phyloP scores from a whole-genome alignment of 2,329 filamentous ascomycete species.

The Mariannaea sp. region DNA sequence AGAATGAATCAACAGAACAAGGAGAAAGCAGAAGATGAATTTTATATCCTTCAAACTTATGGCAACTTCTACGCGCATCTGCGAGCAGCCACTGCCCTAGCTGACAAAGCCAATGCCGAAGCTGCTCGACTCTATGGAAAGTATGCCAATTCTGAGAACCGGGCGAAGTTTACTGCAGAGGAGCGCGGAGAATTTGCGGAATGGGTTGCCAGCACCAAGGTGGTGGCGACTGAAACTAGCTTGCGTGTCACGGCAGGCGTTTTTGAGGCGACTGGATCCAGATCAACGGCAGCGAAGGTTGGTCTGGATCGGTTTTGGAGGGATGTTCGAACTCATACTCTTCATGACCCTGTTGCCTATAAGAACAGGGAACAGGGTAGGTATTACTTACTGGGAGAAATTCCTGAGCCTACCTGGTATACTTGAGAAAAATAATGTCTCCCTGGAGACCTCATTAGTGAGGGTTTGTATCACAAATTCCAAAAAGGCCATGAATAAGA shows the following conservation, averaged over 20 bases:
- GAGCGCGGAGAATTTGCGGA: slow-evolving; percentile 65
- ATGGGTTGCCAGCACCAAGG: slow-evolving; percentile 65
- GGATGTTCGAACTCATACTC: slow-evolving; percentile 66
- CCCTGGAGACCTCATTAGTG: no score
- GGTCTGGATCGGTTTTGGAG: slow-evolving; percentile 70
- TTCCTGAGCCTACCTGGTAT: slow-evolving; percentile 65
- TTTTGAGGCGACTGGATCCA: slow-evolving; percentile 67
- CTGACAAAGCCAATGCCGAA: slow-evolving; percentile 58
- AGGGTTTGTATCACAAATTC: no score
- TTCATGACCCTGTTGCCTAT: slow-evolving; percentile 71
- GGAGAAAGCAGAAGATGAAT: slow-evolving; percentile 62
- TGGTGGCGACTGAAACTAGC: slow-evolving; percentile 64
- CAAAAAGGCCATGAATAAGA: no score
- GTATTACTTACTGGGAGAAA: slow-evolving; percentile 60
- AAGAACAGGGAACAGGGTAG: slow-evolving; percentile 67
- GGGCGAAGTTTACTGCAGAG: slow-evolving; percentile 52
- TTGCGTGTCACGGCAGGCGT: slow-evolving; percentile 63
- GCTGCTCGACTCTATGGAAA: slow-evolving; percentile 53
- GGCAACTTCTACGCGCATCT: slow-evolving; percentile 68
- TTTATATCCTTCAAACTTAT: slow-evolving; percentile 68
- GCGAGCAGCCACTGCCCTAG: slow-evolving; percentile 61
- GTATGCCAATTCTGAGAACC: slow-evolving; percentile 38
- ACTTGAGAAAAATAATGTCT: no score
- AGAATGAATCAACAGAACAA: no score
- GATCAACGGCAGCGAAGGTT: slow-evolving; percentile 61